phyloP scores from a whole-genome alignment of 164 flowering plant genomes.

The Cinnamomum micranthum region DNA sequence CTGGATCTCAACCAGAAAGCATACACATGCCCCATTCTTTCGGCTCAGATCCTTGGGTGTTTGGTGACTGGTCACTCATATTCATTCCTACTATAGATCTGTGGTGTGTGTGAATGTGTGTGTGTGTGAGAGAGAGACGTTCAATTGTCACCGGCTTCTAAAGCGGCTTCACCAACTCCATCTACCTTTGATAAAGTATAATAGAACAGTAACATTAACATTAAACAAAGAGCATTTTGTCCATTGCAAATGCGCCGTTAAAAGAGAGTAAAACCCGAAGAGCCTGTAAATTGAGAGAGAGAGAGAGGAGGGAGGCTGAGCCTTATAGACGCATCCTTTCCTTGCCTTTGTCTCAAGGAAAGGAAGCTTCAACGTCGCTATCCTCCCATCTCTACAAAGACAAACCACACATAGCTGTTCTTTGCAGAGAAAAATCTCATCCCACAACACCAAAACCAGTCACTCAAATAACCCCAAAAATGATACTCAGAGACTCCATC shows the following conservation, averaged over 20 bases:
- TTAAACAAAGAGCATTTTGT: too few relatives aligned
- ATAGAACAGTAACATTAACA: not conserved
- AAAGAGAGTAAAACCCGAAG: not conserved
- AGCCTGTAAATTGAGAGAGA: not conserved
- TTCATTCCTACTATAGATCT: too few relatives aligned
- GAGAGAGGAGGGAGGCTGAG: not conserved
- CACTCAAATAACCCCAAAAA: conserved; percentile 18
- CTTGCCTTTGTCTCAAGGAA: conserved; percentile 7
- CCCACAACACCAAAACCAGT: not conserved
- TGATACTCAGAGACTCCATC: conserved; percentile 48
- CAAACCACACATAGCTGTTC: not conserved
- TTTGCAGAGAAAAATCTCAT: not conserved
- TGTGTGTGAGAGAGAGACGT: not conserved
- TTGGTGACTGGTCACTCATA: too few relatives aligned
- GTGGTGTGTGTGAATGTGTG: too few relatives aligned
- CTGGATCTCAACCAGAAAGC: too few relatives aligned
- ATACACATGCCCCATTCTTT: too few relatives aligned
- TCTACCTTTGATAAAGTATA: not conserved
- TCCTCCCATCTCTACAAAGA: conserved; percentile 7
- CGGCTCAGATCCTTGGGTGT: too few relatives aligned
- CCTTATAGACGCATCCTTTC: conserved; percentile 1
- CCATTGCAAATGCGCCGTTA: not conserved
- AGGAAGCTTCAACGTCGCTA: conserved; percentile 17
- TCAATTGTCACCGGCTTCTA: not conserved
- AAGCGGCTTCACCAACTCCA: not conserved